A percentile compares a stretch with the other conserved stretches of the same genome.
phyloP scores from a whole-genome alignment of 1,284 basidiomycete genomes.

The Marasmius fiardii region DNA sequence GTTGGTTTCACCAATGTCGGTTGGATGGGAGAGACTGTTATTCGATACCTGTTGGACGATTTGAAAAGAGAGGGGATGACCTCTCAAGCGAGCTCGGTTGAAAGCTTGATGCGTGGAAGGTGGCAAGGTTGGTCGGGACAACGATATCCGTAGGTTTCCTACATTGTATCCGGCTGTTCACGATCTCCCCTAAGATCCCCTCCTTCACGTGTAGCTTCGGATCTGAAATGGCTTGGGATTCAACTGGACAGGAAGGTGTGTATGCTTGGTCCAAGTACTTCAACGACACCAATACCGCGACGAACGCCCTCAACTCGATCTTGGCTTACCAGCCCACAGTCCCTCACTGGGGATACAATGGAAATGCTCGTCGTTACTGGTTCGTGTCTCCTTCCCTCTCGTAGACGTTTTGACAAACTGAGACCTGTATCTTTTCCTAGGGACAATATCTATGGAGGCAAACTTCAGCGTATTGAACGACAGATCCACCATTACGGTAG shows the following conservation, averaged over 20 bases:
- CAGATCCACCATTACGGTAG: conserved; percentile 63
- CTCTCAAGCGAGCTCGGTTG: conserved; percentile 44
- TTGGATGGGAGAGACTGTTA: conserved; percentile 58
- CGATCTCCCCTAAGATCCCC: neutral
- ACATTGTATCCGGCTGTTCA: neutral
- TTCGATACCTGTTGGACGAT: conserved; percentile 46
- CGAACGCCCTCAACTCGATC: conserved; percentile 54
- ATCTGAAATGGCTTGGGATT: conserved; percentile 63
- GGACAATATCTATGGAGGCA: conserved; percentile 59
- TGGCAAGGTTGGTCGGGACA: conserved; percentile 43
- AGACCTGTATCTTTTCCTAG: conserved; percentile 23
- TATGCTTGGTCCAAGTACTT: conserved; percentile 56
- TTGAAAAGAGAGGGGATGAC: conserved; percentile 50
- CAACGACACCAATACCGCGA: conserved; percentile 48
- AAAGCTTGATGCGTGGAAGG: conserved; percentile 45
- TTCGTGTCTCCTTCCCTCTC: conserved; percentile 19
- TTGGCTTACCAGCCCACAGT: conserved; percentile 55
- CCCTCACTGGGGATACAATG: conserved; percentile 62
- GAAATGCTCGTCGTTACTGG: conserved; percentile 58
- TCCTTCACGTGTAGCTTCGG: conserved; percentile 38
- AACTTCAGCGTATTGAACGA: conserved; percentile 52
- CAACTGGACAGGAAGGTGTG: conserved; percentile 57
- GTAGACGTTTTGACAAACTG: neutral
- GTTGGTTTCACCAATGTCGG: conserved; percentile 48
- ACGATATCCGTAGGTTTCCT: conserved; percentile 44